phyloP scores from a whole-genome alignment of 768 basidiomycete species.

The Panaeolus cyanescens region DNA sequence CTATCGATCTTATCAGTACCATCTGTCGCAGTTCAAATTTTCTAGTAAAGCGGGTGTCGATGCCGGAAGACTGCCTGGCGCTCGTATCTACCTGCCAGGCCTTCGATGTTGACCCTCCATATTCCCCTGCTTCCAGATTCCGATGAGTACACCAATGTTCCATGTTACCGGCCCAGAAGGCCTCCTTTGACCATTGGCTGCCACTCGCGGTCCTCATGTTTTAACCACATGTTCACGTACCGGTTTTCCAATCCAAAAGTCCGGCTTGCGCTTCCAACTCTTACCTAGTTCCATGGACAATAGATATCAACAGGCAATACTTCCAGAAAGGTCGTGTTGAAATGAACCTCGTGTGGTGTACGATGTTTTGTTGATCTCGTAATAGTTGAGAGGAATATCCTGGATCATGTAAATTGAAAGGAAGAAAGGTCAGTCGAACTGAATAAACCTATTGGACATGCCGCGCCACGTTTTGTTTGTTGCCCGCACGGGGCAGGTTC shows the following conservation, averaged over 20 bases:
- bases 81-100: conserved; percentile 8
- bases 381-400: not conserved
- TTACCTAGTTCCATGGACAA: conserved; percentile 1
- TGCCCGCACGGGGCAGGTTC: not conserved
- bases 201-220: conserved; percentile 11
- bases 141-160: conserved; percentile 10
- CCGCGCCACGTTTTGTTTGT: not conserved
- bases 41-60: not conserved
- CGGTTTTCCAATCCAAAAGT: conserved; percentile 11
- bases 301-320: not conserved
- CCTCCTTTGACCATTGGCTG: conserved; percentile 2
- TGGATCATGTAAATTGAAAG: not conserved
- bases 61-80: conserved; percentile 9
- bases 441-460: not conserved
- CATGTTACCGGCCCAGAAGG: conserved; percentile 14
- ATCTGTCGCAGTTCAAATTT: not conserved
- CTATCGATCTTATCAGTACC: conserved; percentile 1
- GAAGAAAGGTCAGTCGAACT: not conserved
- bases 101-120: not conserved
- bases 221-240: conserved; percentile 8
- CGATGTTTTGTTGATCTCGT: not conserved
- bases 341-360: not conserved
- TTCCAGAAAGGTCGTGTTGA: conserved; percentile 1
- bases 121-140: conserved; percentile 6
- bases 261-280: conserved; percentile 1